phyloP scores from a whole-genome alignment of 2,329 filamentous ascomycete species.

The Trichoderma polysporum region DNA sequence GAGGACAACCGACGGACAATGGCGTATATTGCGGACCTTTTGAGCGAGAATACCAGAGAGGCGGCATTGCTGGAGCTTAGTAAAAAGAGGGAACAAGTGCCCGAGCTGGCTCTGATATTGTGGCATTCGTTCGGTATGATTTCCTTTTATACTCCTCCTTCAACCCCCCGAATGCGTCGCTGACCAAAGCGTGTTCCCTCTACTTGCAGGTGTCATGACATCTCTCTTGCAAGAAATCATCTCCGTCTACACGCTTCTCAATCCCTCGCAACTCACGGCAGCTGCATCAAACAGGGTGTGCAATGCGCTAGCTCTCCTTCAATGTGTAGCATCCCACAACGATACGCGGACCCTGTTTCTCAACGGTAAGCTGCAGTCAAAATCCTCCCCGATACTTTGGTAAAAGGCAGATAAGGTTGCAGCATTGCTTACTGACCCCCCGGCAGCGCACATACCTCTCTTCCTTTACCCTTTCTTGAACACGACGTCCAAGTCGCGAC shows the following conservation, averaged over 20 bases:
- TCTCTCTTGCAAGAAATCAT: conserved; percentile 97
- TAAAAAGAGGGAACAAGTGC: conserved; percentile 98
- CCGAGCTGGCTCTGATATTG: conserved; percentile 89
- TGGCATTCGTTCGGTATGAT: conserved; percentile 95
- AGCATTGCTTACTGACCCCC: conserved; percentile 6
- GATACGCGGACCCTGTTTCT: conserved; percentile 93
- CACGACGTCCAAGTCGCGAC: conserved; percentile 95
- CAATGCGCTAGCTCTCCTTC: conserved; percentile 91
- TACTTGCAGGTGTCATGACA: conserved; percentile 82
- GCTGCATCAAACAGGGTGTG: conserved; percentile 97
- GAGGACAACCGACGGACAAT: conserved; percentile 94
- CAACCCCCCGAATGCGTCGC: background rate
- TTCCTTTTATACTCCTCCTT: background rate
- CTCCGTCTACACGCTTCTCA: conserved; percentile 94
- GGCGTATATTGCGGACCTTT: conserved; percentile 85
- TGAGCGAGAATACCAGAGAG: conserved; percentile 85
- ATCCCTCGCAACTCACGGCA: conserved; percentile 93
- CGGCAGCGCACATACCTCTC: conserved; percentile 85
- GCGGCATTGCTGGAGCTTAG: conserved; percentile 90
- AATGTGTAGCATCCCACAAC: conserved; percentile 96
- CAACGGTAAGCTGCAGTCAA: conserved; percentile 65
- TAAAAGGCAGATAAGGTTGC: background rate
- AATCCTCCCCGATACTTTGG: background rate
- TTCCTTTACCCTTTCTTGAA: conserved; percentile 98
- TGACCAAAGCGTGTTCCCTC: background rate